Conservation (phyloP, 345 rosid genomes). For the Salix viminalis region DNA sequence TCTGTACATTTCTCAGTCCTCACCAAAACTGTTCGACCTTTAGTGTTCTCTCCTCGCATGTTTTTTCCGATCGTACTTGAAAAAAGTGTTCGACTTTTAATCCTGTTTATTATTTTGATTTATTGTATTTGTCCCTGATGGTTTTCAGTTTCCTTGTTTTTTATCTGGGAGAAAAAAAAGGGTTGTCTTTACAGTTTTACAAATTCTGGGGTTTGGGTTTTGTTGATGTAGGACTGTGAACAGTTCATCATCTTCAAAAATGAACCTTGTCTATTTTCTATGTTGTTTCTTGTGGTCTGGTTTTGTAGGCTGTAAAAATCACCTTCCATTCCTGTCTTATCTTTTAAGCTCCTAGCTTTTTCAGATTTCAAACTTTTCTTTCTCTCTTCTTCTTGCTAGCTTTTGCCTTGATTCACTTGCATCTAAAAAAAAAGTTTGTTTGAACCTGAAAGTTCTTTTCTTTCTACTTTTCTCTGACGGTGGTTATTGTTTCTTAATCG, state of each 20-base stretch:
- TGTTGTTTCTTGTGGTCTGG: conserved; percentile 29
- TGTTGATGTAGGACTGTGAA: conserved; percentile 44
- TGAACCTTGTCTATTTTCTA: conserved; percentile 31
- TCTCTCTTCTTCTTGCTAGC: conserved; percentile 4
- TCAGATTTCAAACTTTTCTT: conserved; percentile 20
- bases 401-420: conserved; percentile 6
- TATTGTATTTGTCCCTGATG: background rate
- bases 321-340: conserved; percentile 39
- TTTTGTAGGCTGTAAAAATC: conserved; percentile 51
- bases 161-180: background rate
- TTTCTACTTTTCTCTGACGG: background rate
- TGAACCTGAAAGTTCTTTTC: conserved; percentile 7
- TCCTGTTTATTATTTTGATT: conserved; percentile 23
- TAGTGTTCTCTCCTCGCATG: background rate
- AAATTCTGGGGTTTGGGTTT: conserved; percentile 7
- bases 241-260: conserved; percentile 35
- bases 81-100: conserved; percentile 17
- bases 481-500: background rate
- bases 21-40: conserved; percentile 16
- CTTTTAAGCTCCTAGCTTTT: conserved; percentile 21
- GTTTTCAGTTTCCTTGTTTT: background rate
- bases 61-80: background rate
- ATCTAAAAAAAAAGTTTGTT: background rate
- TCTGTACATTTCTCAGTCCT: conserved; percentile 15
- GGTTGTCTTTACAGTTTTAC: background rate